Evolutionary conservation across 2,329 filamentous ascomycete genomes (phyloP), one percentile per base, ranked within the genome.

Genomic region (Arthrinium phaeospermum): DNA sequence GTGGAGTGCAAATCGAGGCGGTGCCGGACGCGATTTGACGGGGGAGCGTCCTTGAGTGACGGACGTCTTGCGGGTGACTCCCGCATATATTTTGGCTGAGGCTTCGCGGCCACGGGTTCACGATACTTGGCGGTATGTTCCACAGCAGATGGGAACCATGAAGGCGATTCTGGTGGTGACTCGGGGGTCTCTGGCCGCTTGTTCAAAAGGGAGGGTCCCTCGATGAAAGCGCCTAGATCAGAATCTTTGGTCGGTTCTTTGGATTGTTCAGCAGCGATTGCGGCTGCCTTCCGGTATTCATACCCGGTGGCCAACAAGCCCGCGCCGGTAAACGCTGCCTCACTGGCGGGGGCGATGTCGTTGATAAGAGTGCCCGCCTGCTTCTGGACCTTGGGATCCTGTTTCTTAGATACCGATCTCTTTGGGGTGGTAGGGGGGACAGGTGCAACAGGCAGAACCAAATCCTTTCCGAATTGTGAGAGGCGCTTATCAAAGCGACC

Each of bases 161-260:
- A 80, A 45, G 71, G 45, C 2, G 72, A 70, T 53, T 75, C 73
- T 41, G 70, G 70, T 61, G 72, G 74, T n/a, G 72, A 61, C 12
- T 61, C 64, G 1, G 71, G 57, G 19, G 44, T 30, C 69, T 71
- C 70, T 34, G 44, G 51, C 70, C 71, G 81, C 67, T 76, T 82
- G 75, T 89, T 91, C 27, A 92, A 78, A 2, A 92, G 83, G 12
- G 86, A 90, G 1, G 89, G 86, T 0, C 89, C 90, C 10, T 87
- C 84, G 4, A 84, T 89, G 77, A 91, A 91, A 13, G 88, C n/a
- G 24, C 74, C 37, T 74, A 75, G 78, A 45, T 79, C 75, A 14
- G 81, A 80, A 8, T 74, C 72, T 61, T 85, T 72, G 44, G 75
- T 74, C 16, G 73, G 72, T 37, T 49, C 73, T 70, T 47, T 76